Evolutionary conservation across 2,329 filamentous ascomycete species (phyloP).

Genomic region (Alternaria brassicicola): DNA sequence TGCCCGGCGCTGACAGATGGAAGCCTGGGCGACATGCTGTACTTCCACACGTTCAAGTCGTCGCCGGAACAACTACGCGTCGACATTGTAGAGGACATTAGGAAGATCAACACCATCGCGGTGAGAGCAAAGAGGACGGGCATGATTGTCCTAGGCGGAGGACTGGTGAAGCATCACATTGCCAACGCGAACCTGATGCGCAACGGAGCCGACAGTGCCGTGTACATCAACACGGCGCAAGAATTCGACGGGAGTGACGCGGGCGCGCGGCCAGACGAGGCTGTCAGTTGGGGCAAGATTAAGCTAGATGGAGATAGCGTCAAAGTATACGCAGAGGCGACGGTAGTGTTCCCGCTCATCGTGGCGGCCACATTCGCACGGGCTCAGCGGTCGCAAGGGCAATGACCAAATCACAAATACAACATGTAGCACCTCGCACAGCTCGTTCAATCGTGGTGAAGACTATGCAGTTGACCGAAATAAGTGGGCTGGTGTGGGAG

Average conservation of each 20-base stretch:
- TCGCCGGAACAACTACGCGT: conserved; percentile 81
- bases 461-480: not conserved
- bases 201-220: conserved; percentile 94
- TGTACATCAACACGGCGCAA: conserved; percentile 96
- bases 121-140: conserved; percentile 86
- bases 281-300: conserved; percentile 98
- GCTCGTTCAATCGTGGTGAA: not conserved
- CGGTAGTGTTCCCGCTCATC: conserved; percentile 70
- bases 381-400: conserved; percentile 1
- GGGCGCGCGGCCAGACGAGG: conserved; percentile 92
- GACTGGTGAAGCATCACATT: conserved; percentile 97
- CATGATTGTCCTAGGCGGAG: conserved; percentile 94
- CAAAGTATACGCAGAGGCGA: conserved; percentile 77
- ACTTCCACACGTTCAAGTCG: conserved; percentile 95
- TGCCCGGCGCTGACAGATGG: conserved; percentile 96
- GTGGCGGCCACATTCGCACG: conserved; percentile 70
- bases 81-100: conserved; percentile 93
- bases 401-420: not conserved
- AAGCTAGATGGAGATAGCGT: conserved; percentile 85
- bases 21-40: conserved; percentile 95
- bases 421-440: not conserved
- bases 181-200: conserved; percentile 97
- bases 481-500: not conserved
- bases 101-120: conserved; percentile 88
- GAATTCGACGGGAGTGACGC: conserved; percentile 98